Base-by-base conservation (phyloP, 2,329 filamentous ascomycete genomes). In the Cytospora piceae region DNA sequence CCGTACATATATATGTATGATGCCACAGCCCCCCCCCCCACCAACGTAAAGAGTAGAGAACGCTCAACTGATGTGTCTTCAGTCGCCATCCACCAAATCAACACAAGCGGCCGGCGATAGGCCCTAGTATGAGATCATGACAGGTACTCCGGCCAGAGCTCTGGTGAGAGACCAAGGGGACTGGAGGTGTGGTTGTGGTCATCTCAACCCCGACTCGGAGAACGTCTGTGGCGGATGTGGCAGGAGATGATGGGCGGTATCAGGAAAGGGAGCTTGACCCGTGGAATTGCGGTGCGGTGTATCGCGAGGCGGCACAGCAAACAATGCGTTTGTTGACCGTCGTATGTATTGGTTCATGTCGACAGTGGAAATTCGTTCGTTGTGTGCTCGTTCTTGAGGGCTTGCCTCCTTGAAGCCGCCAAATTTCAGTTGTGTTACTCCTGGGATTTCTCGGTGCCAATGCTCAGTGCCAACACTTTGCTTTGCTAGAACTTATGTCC, bases 151-250 rank as follows among this genome's bases (percentile, higher is more conserved):
- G 22, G 55, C 63, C 39, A 67, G 62, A 61, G 62, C 66, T 49
- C 59, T 67, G 32, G 29, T 67, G 29, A 61, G 56, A 15, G 65
- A 67, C 32, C 39, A 64, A 15, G 65, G 51, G 5, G 66, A 67
- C 29, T 67, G 66, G 66, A 34, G 66, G 4, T 67, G 66, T 31
- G 63, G 63, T 2, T 66, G 63, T 27, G 66, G 66, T 0, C 66
- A 67, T 42, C 56, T 67, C 20, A 67, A 67, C 39, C 66, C 66
- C 1, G 66, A 67, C 42, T 65, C 63, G 5, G 66, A 67, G 54
- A 67, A 22, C 6, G 63, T 67, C 0, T 67, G 66, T 22, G 64
- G 64, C n/a, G 59, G 59, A 0, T 67, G 66, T 7, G 66, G 66
- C 2, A 65, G 64, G 66, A 61, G 64, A 11, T 67, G 46, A 49